Evolutionary conservation across 768 basidiomycete species (phyloP), one percentile per base, ranked within the genome.

Genomic region (Russula sp.): DNA sequence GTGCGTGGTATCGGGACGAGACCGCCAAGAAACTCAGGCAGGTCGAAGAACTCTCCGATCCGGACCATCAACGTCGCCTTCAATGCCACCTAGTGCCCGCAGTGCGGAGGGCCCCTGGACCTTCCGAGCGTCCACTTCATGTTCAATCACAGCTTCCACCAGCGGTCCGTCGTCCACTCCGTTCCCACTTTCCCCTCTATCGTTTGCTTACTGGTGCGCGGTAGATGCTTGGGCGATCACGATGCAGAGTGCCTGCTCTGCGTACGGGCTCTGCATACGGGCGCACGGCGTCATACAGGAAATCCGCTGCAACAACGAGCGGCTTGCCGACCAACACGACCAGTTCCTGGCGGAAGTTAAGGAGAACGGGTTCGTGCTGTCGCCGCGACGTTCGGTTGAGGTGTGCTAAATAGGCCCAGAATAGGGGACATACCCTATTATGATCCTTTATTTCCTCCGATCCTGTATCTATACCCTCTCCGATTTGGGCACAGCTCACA

Each of bases 91-190:
- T 80, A 94, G 47, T 98, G 97, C 73, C 87, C 95, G 22, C 82
- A 87, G 4, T 98, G 97, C 73, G 82, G 86, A 16, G 91, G 88
- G 1, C 91, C 90, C 68, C 83, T 98, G 63, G 95, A 98, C 72
- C 82, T 98, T 9, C 96, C 97, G 0, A 89, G 85, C 67, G 81
- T 98, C 6, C 95, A 98, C 74, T 98, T 98, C 71, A 96, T 98
- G 96, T 99, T 95, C 75, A 87, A 88, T 70, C 97, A 98, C 72
- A 94, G 91, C 64, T 98, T 92, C 77, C 97, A 99, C 72, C 93
- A 96, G 72, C 81, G 94, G 92, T 91, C 59, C 49, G 75, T 71
- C 50, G n/a, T 57, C 4, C 22, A n/a, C 3, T 22, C 55, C 37
- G 16, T 22, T 13, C 11, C 22, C 61, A 18, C 2, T 20, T 54